phyloP scores from a whole-genome alignment of 192 early-diverging fungal species.

The Bifiguratus adelaidae region DNA sequence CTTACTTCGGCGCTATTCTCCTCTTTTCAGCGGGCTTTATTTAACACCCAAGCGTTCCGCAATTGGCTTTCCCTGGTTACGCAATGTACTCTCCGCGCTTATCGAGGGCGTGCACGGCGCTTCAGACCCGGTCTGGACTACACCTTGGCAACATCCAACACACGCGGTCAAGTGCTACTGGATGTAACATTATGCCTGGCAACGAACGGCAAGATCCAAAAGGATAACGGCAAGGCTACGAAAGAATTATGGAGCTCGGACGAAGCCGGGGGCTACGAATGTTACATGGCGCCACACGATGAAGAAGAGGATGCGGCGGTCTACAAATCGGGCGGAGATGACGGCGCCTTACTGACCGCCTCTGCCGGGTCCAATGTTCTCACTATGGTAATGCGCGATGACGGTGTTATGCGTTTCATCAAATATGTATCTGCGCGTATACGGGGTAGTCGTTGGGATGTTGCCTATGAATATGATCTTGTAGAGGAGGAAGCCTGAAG shows the following conservation, averaged over 20 bases:
- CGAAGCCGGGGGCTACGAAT: constrained; percentile 66
- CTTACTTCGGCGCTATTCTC: too few relatives aligned
- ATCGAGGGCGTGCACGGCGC: constrained; percentile 47
- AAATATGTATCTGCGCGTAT: constrained; percentile 74
- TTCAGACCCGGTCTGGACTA: constrained; percentile 78
- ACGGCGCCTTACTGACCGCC: constrained; percentile 59
- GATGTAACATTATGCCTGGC: constrained; percentile 57
- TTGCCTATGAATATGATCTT: constrained; percentile 56
- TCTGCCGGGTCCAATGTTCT: constrained; percentile 57
- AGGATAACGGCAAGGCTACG: constrained; percentile 10
- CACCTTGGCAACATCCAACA: constrained; percentile 56
- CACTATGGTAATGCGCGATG: constrained; percentile 56
- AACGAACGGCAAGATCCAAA: too few relatives aligned
- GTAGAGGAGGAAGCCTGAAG: constrained; percentile 22
- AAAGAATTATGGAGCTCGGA: constrained; percentile 52
- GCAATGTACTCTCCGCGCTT: constrained; percentile 22
- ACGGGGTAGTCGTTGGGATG: constrained; percentile 68
- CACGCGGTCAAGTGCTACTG: constrained; percentile 31
- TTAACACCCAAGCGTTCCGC: constrained; percentile 43
- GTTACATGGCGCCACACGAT: constrained; percentile 60
- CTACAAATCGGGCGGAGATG: constrained; percentile 48
- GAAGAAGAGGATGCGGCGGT: constrained; percentile 59
- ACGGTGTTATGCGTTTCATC: constrained; percentile 67
- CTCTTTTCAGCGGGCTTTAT: too few relatives aligned
- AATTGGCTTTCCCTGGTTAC: constrained; percentile 48